Evolutionary conservation across 2,329 filamentous ascomycete genomes (phyloP), one percentile per base, ranked within the genome.

Genomic region (Massarina eburnea): DNA sequence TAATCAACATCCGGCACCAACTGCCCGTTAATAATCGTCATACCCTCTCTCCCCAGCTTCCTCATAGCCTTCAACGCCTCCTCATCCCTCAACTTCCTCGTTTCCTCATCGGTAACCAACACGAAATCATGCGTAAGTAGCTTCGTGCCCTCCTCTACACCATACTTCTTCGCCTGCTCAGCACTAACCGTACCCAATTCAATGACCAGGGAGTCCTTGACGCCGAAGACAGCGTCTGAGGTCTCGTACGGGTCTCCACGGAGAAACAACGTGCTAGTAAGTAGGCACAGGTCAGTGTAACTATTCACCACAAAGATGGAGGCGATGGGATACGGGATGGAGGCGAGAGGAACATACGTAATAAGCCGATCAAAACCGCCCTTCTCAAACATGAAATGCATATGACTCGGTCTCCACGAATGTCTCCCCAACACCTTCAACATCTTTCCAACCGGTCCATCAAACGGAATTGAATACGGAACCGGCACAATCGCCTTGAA

Each of bases 401-500:
- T 66, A 52, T 70, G 67, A 46, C 65, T 68, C 32, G 66, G 67
- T 24, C 67, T 59, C 64, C 64, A 70, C 36, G 65, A 61, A 55
- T 70, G 67, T 21, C 67, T 36, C 1, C 62, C 59, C 46, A 70
- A 29, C 21, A 45, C 51, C 20, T 45, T 44, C 41, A 70, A 39
- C 55, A 70, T 54, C 40, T 56, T 55, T 1, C 67, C 91, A 1
- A 95, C 89, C 0, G 91, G 90, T 29, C 68, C 68, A 70, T 95
- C 89, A 58, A 89, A 79, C 1, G 89, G 89, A 59, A 95, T 94
- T 0, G 88, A 86, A 70, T 95, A 96, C 42, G 86, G 84, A 46
- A 95, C 89, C 0, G 91, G 91, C 48, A 86, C 84, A 64, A 95
- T 89, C 0, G 86, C 89, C 61, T 84, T 85, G 75, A 95, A 95